Percentiles rank a stretch among this genome's conserved stretches.
These are phyloP conservation scores for Tylopilus intermedius DNA, from an alignment of 768 basidiomycete species.

Conservation along the genomic window DNA sequence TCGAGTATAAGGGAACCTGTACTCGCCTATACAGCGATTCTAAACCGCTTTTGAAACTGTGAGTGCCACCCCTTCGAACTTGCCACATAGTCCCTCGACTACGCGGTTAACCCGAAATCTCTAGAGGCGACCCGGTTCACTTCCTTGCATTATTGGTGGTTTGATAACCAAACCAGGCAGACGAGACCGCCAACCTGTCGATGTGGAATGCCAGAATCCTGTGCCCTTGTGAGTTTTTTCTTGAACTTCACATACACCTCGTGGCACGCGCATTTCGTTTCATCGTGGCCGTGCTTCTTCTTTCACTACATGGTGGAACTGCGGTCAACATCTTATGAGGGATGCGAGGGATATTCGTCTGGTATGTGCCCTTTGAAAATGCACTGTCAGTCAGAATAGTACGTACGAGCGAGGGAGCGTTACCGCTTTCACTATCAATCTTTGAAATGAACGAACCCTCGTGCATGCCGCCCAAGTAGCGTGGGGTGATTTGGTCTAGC, in stretches of 20 bases:
- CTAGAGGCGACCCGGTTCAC: neutral
- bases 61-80: constrained; percentile 3
- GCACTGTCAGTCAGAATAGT: neutral
- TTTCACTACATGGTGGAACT: neutral
- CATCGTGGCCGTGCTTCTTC: neutral
- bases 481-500: neutral
- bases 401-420: neutral
- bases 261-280: neutral
- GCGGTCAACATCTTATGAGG: neutral
- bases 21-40: constrained; percentile 8
- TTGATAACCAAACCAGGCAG: neutral
- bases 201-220: neutral
- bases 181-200: neutral
- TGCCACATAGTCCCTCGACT: neutral
- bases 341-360: neutral
- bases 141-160: neutral
- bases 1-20: neutral
- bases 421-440: neutral
- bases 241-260: neutral
- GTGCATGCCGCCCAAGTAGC: neutral
- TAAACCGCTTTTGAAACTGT: neutral
- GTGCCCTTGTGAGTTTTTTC: neutral
- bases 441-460: neutral
- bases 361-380: neutral
- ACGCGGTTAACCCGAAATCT: neutral